phyloP scores from a whole-genome alignment of 257 asterid genomes.

The Prunella vulgaris region DNA sequence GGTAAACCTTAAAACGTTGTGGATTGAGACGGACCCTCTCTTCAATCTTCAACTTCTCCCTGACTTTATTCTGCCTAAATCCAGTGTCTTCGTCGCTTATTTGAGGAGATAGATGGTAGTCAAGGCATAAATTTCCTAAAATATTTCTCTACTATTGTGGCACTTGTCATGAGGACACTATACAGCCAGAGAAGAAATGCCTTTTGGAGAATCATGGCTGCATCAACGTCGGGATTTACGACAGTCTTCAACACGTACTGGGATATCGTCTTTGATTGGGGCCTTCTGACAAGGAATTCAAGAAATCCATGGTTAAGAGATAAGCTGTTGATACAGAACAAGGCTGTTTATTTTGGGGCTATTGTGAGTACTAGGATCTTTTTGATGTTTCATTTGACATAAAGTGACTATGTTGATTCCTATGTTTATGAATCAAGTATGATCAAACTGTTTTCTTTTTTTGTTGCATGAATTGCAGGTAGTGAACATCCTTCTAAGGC shows the following conservation, averaged over 20 bases:
- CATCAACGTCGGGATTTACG: constrained; percentile 55
- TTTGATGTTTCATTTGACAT: background rate
- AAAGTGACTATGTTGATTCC: too few relatives aligned
- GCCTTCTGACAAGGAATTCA: constrained; percentile 46
- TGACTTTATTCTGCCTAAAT: background rate
- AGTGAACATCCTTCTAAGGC: constrained; percentile 58
- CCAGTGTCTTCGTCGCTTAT: constrained; percentile 64
- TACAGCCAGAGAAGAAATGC: constrained; percentile 24
- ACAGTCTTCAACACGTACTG: constrained; percentile 63
- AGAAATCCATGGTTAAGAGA: constrained; percentile 82
- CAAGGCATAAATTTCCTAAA: constrained; percentile 57
- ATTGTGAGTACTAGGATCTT: constrained; percentile 42
- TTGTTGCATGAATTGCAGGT: constrained; percentile 36
- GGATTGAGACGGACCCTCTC: background rate
- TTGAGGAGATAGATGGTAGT: constrained; percentile 43
- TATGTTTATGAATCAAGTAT: background rate
- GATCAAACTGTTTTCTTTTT: background rate
- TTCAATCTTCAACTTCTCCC: background rate
- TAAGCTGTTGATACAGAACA: constrained; percentile 59
- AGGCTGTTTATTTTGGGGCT: constrained; percentile 60
- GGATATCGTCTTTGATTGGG: constrained; percentile 88
- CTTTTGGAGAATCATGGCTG: constrained; percentile 47
- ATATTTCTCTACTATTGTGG: constrained; percentile 62
- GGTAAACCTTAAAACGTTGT: constrained; percentile 25
- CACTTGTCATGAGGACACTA: constrained; percentile 60